A percentile compares a stretch with the other conserved stretches of the same genome.
phyloP scores from a whole-genome alignment of 352 stramenopile species.

The Globisporangium rhizosaccharum region DNA sequence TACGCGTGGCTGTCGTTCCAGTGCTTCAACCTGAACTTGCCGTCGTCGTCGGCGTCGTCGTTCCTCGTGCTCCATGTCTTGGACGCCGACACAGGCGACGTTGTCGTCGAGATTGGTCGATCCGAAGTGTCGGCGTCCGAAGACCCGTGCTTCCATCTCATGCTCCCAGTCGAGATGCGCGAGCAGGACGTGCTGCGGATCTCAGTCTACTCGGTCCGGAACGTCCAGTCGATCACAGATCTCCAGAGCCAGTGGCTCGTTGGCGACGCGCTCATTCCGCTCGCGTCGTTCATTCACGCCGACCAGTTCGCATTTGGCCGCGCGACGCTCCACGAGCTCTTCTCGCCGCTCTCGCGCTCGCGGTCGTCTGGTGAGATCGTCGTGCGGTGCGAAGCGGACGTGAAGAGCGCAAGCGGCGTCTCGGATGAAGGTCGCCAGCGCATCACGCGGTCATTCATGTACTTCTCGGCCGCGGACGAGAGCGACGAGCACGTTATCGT shows the following conservation, averaged over 20 bases:
- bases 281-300: slow-evolving; percentile 43
- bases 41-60: slow-evolving; percentile 42
- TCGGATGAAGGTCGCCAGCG: slow-evolving; percentile 42
- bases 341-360: slow-evolving; percentile 56
- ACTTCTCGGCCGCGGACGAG: slow-evolving; percentile 37
- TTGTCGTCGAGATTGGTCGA: slow-evolving; percentile 56
- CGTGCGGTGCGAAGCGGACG: slow-evolving; percentile 64
- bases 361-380: slow-evolving; percentile 70
- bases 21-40: slow-evolving; percentile 73
- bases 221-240: slow-evolving; percentile 46
- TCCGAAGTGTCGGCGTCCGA: slow-evolving; percentile 67
- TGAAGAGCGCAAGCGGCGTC: slow-evolving; percentile 37
- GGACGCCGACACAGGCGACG: slow-evolving; percentile 30
- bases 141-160: slow-evolving; percentile 75
- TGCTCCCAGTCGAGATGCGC: slow-evolving; percentile 62
- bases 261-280: slow-evolving; percentile 45
- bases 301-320: slow-evolving; percentile 19
- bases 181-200: slow-evolving; percentile 45
- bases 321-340: slow-evolving; percentile 51
- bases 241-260: slow-evolving; percentile 74
- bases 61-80: slow-evolving; percentile 71
- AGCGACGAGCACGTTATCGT: slow-evolving; percentile 1
- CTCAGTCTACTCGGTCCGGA: slow-evolving; percentile 67
- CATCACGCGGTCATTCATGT: slow-evolving; percentile 77
- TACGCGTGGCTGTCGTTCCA: slow-evolving; percentile 81